Evolutionary conservation across 2,329 filamentous ascomycete species (phyloP).

Genomic region (Zymoseptoria crescenta): DNA sequence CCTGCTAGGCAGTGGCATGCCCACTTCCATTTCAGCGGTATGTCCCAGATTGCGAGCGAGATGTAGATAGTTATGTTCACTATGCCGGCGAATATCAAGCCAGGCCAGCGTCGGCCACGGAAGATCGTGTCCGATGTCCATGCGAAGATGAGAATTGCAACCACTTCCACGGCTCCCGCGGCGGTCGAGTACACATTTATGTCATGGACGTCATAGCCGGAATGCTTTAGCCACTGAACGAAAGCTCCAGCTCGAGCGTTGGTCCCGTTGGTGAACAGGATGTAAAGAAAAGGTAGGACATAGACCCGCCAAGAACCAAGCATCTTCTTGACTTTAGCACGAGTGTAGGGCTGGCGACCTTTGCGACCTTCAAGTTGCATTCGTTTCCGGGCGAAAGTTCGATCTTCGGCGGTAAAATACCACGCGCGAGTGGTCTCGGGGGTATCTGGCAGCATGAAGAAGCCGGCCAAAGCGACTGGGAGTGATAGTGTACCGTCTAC

Average conservation of each 20-base stretch:
- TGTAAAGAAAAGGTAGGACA: conserved; percentile 48
- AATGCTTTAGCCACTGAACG: conserved; percentile 39
- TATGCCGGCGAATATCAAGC: conserved; percentile 50
- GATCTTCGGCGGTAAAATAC: conserved; percentile 37
- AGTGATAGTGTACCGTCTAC: conserved; percentile 48
- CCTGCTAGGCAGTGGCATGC: conserved; percentile 51
- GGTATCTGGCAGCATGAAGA: conserved; percentile 42
- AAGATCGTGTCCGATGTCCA: conserved; percentile 59
- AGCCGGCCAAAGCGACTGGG: conserved; percentile 45
- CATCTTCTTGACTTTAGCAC: conserved; percentile 46
- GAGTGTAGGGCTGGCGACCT: conserved; percentile 39
- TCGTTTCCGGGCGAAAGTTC: conserved; percentile 39
- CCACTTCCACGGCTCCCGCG: conserved; percentile 45
- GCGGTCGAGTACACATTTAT: conserved; percentile 49
- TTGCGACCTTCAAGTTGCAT: conserved; percentile 45
- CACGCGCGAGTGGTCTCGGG: conserved; percentile 44
- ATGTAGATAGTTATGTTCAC: conserved; percentile 38
- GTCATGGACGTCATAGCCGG: conserved; percentile 42
- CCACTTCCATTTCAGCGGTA: conserved; percentile 51
- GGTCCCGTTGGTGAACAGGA: conserved; percentile 56
- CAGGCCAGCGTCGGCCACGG: conserved; percentile 54
- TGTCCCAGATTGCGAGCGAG: conserved; percentile 41
- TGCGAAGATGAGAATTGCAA: conserved; percentile 55
- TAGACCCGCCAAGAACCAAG: conserved; percentile 60
- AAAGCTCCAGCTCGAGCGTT: conserved; percentile 49